A percentile compares a stretch with the other conserved stretches of the same genome.
These are phyloP conservation scores for Petunia hybrid DNA, from an alignment of 305 asterid species.

Conservation along the genomic window DNA sequence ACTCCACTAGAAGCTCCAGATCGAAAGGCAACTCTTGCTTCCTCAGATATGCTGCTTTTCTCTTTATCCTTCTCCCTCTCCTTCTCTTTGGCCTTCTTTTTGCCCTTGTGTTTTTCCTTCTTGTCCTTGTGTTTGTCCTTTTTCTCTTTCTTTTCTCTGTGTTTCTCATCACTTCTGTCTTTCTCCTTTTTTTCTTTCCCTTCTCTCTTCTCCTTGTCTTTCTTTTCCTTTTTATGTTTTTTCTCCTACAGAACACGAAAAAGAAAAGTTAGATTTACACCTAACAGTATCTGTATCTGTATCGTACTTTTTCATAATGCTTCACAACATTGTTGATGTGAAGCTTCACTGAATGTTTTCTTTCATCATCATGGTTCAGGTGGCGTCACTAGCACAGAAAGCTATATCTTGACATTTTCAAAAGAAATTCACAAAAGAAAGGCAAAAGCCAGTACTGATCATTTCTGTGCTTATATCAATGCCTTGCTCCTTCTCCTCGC, in stretches of 20 bases:
- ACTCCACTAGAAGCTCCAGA: slow-evolving; percentile 30
- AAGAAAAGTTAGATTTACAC: not conserved
- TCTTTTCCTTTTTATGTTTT: slow-evolving; percentile 62
- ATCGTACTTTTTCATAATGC: too few species aligned
- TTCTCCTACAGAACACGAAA: slow-evolving; percentile 54
- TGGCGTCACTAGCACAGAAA: too few species aligned
- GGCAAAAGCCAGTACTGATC: not conserved
- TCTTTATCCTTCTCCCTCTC: slow-evolving; percentile 50
- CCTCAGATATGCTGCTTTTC: slow-evolving; percentile 44
- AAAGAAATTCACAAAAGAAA: not conserved
- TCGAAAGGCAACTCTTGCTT: slow-evolving; percentile 21
- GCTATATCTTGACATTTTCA: not conserved
- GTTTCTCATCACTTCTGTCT: slow-evolving; percentile 57
- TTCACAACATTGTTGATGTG: too few species aligned
- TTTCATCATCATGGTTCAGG: too few species aligned
- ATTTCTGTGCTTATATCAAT: not conserved
- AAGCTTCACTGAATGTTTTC: too few species aligned
- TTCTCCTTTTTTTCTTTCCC: slow-evolving; percentile 58
- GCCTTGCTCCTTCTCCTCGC: not conserved
- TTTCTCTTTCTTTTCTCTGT: slow-evolving; percentile 60
- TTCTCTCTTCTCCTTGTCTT: slow-evolving; percentile 63
- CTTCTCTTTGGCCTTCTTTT: slow-evolving; percentile 50
- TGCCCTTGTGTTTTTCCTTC: slow-evolving; percentile 49
- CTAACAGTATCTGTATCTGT: too few species aligned
- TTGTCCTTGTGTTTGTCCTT: slow-evolving; percentile 60